A percentile compares a stretch with the other conserved stretches of the same genome.
Conservation (phyloP, 1,284 basidiomycete species). For the Rugosomyces carneus region DNA sequence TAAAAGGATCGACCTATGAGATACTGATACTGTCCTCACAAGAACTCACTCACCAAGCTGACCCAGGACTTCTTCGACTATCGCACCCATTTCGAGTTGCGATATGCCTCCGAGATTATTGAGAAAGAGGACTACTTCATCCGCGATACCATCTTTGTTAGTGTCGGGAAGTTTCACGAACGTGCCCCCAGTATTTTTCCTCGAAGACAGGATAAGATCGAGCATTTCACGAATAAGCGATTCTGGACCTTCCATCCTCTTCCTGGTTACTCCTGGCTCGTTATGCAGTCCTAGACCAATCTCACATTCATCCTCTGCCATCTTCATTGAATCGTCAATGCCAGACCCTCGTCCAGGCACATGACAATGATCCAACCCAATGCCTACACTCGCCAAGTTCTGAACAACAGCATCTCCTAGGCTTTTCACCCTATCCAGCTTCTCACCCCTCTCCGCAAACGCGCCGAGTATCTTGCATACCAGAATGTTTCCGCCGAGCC, state of each 20-base stretch:
- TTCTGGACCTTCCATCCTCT: slow-evolving; percentile 24
- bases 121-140: slow-evolving; percentile 39
- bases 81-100: slow-evolving; percentile 45
- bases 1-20: slow-evolving; percentile 1
- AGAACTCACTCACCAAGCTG: slow-evolving; percentile 34
- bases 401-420: slow-evolving; percentile 41
- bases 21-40: not conserved
- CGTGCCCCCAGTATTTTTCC: slow-evolving; percentile 18
- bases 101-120: slow-evolving; percentile 56
- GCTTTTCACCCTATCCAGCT: slow-evolving; percentile 40
- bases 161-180: slow-evolving; percentile 11
- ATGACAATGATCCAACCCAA: slow-evolving; percentile 52
- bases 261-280: slow-evolving; percentile 44
- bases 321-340: slow-evolving; percentile 22
- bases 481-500: slow-evolving; percentile 59
- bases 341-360: slow-evolving; percentile 38
- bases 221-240: slow-evolving; percentile 36
- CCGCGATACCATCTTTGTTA: slow-evolving; percentile 11
- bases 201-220: slow-evolving; percentile 18
- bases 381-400: slow-evolving; percentile 45
- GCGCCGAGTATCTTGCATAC: slow-evolving; percentile 67
- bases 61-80: slow-evolving; percentile 35
- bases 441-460: slow-evolving; percentile 41
- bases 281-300: slow-evolving; percentile 55
- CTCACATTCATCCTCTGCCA: slow-evolving; percentile 34